Evolutionary conservation across 495 filamentous ascomycete genomes (phyloP).

Genomic region (Xylaria intraflava): DNA sequence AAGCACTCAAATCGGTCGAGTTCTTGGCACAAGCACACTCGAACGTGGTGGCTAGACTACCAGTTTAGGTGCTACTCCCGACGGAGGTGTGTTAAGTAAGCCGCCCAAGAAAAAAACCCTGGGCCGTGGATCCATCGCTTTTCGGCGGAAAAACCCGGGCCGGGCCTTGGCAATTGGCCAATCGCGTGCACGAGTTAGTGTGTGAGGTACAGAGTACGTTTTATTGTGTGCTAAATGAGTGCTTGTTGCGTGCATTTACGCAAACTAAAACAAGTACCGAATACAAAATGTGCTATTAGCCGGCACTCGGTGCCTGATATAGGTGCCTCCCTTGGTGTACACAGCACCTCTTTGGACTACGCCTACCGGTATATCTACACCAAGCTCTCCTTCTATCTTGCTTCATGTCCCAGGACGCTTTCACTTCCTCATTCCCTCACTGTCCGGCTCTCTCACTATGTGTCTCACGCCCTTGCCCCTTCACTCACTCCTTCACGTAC

Average conservation of each 20-base stretch:
- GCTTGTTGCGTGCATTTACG: no score
- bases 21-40: constrained; percentile 18
- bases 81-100: neutral
- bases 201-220: no score
- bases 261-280: neutral
- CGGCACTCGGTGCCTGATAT: no score
- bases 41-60: neutral
- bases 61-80: neutral
- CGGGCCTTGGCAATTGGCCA: constrained; percentile 22
- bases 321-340: no score
- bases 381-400: no score
- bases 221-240: no score
- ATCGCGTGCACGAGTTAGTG: constrained; percentile 5
- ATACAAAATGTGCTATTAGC: no score
- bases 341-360: no score
- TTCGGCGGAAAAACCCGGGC: constrained; percentile 32
- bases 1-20: constrained; percentile 24
- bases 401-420: no score
- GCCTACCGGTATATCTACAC: no score
- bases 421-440: neutral
- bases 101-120: constrained; percentile 5
- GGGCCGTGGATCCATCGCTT: neutral
- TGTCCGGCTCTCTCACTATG: neutral
- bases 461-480: no score
- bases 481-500: no score